These are phyloP conservation scores for Tulasnella calospora DNA, from an alignment of 768 basidiomycete genomes.

Conservation along the genomic window DNA sequence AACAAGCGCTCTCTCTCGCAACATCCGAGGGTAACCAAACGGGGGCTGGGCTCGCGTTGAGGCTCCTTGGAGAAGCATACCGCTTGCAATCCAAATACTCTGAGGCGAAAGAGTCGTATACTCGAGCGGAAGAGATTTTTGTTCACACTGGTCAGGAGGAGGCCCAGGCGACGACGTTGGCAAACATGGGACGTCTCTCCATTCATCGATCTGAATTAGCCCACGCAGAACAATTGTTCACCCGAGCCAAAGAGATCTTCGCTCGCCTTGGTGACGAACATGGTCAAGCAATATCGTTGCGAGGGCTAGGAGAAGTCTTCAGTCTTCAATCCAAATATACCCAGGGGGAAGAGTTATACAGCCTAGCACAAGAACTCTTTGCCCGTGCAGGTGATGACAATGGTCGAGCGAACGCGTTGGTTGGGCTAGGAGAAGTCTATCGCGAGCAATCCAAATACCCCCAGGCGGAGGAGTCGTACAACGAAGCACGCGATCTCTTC, in stretches of 20 bases:
- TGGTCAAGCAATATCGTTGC: not conserved
- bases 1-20: not conserved
- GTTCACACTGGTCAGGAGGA: not conserved
- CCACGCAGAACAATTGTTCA: not conserved
- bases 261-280: not conserved
- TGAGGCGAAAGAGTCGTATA: not conserved
- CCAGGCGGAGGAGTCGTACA: not conserved
- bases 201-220: not conserved
- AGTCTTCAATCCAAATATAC: not conserved
- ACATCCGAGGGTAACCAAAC: not conserved
- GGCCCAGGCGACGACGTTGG: not conserved
- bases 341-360: not conserved
- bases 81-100: not conserved
- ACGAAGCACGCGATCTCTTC: not conserved
- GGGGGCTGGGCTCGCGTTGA: not conserved
- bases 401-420: not conserved
- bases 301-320: not conserved
- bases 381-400: not conserved
- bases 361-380: not conserved
- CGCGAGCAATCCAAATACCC: not conserved
- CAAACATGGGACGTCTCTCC: not conserved
- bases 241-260: not conserved
- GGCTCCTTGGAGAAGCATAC: not conserved
- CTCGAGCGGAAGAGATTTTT: not conserved
- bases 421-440: not conserved